Percentiles rank a stretch among this genome's conserved stretches.
Conservation (phyloP, 1,139 yeast species). For the Meyerozyma carpophila region DNA sequence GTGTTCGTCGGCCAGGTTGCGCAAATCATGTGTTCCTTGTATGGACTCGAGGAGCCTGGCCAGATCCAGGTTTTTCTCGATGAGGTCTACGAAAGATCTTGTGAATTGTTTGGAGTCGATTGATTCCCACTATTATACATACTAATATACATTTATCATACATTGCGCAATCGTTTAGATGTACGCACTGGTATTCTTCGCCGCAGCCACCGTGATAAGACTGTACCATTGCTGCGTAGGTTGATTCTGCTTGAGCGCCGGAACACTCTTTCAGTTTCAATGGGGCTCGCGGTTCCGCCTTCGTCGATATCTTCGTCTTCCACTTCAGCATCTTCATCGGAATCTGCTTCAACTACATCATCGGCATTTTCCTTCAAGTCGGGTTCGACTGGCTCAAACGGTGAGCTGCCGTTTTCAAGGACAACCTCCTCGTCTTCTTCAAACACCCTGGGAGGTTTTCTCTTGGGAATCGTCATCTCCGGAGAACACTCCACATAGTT, state of each 20-base stretch:
- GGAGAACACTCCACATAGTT: conserved; percentile 29
- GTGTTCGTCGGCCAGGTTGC: conserved; percentile 81
- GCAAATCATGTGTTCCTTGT: conserved; percentile 60
- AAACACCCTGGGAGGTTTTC: conserved; percentile 10
- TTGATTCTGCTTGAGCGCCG: not conserved
- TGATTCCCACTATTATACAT: conserved; percentile 3
- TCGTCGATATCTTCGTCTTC: conserved; percentile 16
- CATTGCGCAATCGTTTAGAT: conserved; percentile 2
- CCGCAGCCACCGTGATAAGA: conserved; percentile 1
- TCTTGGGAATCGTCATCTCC: conserved; percentile 16
- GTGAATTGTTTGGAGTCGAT: conserved; percentile 45
- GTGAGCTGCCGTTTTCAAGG: not conserved
- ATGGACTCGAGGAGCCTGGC: conserved; percentile 27
- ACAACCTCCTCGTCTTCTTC: conserved; percentile 3
- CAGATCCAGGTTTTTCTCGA: conserved; percentile 53
- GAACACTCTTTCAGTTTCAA: not conserved
- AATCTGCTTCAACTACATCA: conserved; percentile 3
- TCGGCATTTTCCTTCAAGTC: conserved; percentile 2
- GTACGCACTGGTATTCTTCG: not conserved
- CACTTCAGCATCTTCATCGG: conserved; percentile 6
- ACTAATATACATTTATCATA: conserved; percentile 7
- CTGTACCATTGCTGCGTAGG: not conserved
- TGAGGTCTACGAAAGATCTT: conserved; percentile 59
- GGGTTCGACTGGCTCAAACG: not conserved
- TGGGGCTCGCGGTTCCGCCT: conserved; percentile 8